A percentile compares a stretch with the other conserved stretches of the same genome.
Conservation (phyloP, 164 flowering plant genomes). For the Annona squamosa region DNA sequence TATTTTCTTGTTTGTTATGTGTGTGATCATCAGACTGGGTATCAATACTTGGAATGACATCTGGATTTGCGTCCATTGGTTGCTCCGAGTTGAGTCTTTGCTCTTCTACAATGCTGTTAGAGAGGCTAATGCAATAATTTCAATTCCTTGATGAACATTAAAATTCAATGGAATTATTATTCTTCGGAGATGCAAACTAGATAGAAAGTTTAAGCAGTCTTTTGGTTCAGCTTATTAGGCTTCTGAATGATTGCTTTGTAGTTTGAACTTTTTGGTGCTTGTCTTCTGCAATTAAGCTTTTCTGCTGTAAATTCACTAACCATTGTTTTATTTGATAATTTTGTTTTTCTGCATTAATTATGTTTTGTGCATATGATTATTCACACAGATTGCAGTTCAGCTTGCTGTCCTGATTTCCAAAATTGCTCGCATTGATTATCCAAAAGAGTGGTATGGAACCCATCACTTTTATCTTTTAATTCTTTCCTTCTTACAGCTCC, state of each 20-base stretch:
- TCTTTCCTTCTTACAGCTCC: neutral
- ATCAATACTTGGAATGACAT: too few relatives aligned
- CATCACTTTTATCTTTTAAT: neutral
- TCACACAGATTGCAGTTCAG: conserved; percentile 66
- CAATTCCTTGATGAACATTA: neutral
- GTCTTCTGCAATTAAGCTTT: neutral
- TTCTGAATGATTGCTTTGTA: neutral
- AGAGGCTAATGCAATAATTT: neutral
- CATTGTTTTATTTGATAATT: neutral
- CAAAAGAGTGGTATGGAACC: conserved; percentile 72
- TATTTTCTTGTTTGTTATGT: too few relatives aligned
- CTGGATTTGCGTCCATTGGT: too few relatives aligned
- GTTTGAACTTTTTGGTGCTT: neutral
- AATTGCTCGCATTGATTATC: conserved; percentile 97
- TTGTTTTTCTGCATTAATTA: neutral
- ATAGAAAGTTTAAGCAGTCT: neutral
- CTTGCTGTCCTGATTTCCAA: conserved; percentile 86
- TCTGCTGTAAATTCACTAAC: neutral
- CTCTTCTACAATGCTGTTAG: neutral
- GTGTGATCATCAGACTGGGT: too few relatives aligned
- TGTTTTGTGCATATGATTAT: conserved; percentile 8
- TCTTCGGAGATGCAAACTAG: neutral
- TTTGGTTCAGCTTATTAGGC: neutral
- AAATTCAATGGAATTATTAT: neutral
- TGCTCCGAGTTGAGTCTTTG: too few relatives aligned